These are phyloP conservation scores for Penicillium expansum DNA, from an alignment of 2,329 filamentous ascomycete genomes.

Conservation along the genomic window DNA sequence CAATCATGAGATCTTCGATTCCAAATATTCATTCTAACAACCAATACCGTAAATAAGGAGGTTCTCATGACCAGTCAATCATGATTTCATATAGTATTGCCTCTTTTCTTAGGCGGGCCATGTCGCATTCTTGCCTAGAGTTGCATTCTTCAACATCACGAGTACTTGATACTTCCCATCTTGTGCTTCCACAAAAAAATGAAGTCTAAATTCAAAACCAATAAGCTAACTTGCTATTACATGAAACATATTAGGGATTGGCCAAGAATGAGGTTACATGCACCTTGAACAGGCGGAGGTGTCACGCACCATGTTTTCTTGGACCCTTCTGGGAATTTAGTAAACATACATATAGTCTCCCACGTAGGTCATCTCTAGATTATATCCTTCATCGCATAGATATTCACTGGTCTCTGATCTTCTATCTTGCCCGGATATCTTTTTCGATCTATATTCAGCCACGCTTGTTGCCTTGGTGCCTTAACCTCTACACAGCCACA, in stretches of 20 bases:
- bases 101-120: neutral
- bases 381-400: neutral
- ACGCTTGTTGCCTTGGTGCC: neutral
- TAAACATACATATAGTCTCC: neutral
- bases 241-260: neutral
- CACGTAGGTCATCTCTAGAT: neutral
- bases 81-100: neutral
- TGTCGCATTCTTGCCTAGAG: constrained; percentile 1
- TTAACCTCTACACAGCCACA: constrained; percentile 12
- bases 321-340: neutral
- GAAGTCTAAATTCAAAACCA: neutral
- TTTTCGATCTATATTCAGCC: neutral
- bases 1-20: neutral
- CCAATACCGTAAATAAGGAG: neutral
- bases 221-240: neutral
- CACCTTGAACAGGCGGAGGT: constrained; percentile 17
- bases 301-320: constrained; percentile 17
- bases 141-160: constrained; percentile 1
- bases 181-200: neutral
- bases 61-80: neutral
- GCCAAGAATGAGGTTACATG: neutral
- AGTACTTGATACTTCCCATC: neutral
- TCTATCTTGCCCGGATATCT: neutral
- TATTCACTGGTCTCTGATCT: too few species aligned
- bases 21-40: neutral